Conservation (phyloP, 768 basidiomycete species). For the Pilatotrama ljubarskyi region DNA sequence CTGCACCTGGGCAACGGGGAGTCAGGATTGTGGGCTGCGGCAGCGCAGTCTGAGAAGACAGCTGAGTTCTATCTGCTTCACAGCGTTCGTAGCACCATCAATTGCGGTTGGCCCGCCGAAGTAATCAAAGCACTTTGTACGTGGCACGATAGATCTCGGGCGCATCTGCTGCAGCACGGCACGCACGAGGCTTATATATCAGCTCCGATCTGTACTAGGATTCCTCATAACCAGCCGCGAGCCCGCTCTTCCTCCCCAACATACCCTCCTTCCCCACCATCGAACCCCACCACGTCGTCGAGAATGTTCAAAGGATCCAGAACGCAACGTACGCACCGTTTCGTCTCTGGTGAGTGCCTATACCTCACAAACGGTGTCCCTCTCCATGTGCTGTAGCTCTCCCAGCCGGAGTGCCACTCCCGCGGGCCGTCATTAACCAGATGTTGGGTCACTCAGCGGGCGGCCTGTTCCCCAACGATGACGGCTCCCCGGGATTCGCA, state of each 20-base stretch:
- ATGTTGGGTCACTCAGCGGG: background rate
- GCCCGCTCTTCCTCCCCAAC: background rate
- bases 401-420: background rate
- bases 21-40: no score
- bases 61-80: background rate
- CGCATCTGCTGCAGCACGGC: conserved; percentile 9
- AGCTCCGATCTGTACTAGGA: background rate
- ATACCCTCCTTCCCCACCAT: background rate
- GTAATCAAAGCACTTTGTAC: background rate
- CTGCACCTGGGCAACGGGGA: no score
- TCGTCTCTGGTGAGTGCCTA: background rate
- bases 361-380: background rate
- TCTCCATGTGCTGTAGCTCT: background rate
- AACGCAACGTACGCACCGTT: background rate
- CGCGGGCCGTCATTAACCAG: background rate
- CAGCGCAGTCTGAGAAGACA: no score
- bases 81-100: background rate
- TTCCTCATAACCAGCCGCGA: background rate
- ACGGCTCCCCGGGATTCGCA: conserved; percentile 8
- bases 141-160: background rate
- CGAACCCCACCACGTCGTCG: background rate
- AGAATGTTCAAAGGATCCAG: background rate
- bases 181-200: conserved; percentile 15
- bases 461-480: background rate
- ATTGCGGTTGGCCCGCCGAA: background rate